Base-by-base conservation (phyloP, 2,329 filamentous ascomycete species). In the Triangularia verruculosa region DNA sequence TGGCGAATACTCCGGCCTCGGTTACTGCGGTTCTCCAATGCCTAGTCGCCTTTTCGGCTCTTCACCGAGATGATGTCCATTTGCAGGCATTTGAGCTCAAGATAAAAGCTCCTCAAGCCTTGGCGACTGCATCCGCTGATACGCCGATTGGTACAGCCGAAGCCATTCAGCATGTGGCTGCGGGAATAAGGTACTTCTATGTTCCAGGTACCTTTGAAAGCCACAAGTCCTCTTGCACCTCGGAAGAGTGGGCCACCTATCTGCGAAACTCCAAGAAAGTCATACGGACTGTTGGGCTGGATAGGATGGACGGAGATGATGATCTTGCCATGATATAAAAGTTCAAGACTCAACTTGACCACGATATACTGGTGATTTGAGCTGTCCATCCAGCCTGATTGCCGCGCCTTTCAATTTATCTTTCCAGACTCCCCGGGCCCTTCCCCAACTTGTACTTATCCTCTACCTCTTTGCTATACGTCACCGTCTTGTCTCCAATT, bases 321-420 rank as follows among this genome's bases (percentile, higher is more conserved):
- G 63, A 70, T 53, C 20, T 73, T 11, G 66, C 64, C 22, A 47
- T 58, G 12, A 55, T 74, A 20, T 61, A 72, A 30, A 71, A 73
- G 58, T 73, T n/a, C n/a, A n/a, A n/a, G n/a, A n/a, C n/a, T n/a
- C n/a, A n/a, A n/a, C n/a, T n/a, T n/a, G n/a, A 74, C 63, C 67
- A 73, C 59, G 70, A 72, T 59, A 69, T 72, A 1, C 59, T 73
- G 6, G n/a, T n/a, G n/a, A n/a, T n/a, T n/a, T n/a, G n/a, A n/a
- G n/a, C n/a, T n/a, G n/a, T n/a, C n/a, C n/a, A n/a, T n/a, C n/a
- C n/a, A n/a, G n/a, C n/a, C n/a, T n/a, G n/a, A n/a, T n/a, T n/a
- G n/a, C n/a, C n/a, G n/a, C n/a, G n/a, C n/a, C n/a, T n/a, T n/a
- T n/a, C n/a, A n/a, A n/a, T 20, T 17, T 47, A 47, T 9, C 17